phyloP scores from a whole-genome alignment of 176 grass and related monocot species.

The Melocanna baccifera region DNA sequence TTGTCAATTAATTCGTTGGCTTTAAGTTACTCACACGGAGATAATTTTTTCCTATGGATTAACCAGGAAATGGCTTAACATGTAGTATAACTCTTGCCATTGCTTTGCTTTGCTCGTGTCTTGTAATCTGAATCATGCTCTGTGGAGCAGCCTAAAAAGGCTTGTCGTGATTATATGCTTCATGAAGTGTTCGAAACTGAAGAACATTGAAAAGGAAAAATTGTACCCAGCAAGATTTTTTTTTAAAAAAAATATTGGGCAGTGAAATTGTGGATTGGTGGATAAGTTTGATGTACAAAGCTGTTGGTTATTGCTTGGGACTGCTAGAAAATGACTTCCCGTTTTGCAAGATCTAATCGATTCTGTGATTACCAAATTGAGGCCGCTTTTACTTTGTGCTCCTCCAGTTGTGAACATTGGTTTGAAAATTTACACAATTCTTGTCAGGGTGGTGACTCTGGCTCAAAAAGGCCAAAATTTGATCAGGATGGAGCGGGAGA shows the following conservation, averaged over 20 bases:
- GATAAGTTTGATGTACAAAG: background rate
- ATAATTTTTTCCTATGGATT: background rate
- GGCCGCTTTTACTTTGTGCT: background rate
- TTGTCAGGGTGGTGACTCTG: conserved; percentile 74
- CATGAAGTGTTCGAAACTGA: background rate
- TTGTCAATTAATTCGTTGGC: background rate
- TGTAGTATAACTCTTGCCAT: background rate
- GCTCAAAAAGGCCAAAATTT: conserved; percentile 80
- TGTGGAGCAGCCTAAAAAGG: background rate
- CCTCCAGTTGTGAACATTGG: background rate
- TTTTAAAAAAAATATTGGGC: background rate
- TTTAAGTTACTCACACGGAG: background rate
- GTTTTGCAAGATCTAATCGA: background rate
- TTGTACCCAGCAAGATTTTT: background rate
- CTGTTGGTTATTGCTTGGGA: background rate
- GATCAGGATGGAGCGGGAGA: conserved; percentile 68
- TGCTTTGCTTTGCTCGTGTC: background rate
- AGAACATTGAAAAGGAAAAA: background rate
- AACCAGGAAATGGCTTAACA: conserved; percentile 17
- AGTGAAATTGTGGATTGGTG: background rate
- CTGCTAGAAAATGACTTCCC: background rate
- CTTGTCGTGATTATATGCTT: background rate
- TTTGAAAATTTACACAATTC: conserved; percentile 6
- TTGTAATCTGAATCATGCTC: background rate
- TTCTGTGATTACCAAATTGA: background rate